phyloP scores from a whole-genome alignment of 352 stramenopile species.

The Pythium brassicae region DNA sequence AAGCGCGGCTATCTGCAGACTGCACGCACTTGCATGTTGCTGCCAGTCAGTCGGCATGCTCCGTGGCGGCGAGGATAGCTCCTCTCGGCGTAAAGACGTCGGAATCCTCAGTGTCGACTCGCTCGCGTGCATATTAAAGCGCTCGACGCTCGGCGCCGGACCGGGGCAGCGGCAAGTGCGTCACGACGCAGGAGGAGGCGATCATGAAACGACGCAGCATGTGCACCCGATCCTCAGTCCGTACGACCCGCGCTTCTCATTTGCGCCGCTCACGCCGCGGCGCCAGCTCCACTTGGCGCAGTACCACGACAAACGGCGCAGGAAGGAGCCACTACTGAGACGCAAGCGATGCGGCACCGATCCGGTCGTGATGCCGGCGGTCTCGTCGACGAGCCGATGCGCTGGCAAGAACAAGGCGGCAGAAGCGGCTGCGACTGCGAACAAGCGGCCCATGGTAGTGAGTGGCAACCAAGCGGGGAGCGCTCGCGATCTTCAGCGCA shows the following conservation, averaged over 20 bases:
- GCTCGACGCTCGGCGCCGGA: neutral
- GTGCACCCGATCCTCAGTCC: constrained; percentile 2
- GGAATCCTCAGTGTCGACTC: constrained; percentile 26
- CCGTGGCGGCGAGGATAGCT: too few species aligned
- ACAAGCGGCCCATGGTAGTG: neutral
- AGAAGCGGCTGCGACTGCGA: neutral
- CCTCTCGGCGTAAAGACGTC: too few species aligned
- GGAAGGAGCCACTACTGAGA: neutral
- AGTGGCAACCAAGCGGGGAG: constrained; percentile 3
- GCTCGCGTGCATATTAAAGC: constrained; percentile 17
- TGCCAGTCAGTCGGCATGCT: too few species aligned
- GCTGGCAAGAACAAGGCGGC: too few species aligned
- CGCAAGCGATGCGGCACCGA: constrained; percentile 6
- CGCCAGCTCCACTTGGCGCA: neutral
- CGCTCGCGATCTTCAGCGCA: constrained; percentile 3
- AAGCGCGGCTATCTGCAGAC: too few species aligned
- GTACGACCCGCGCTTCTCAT: constrained; percentile 8
- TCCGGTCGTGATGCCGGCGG: neutral
- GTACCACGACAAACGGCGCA: neutral
- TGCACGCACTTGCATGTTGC: too few species aligned
- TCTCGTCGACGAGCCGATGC: neutral
- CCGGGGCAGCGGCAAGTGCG: neutral
- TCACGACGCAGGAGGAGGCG: neutral
- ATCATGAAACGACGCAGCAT: neutral
- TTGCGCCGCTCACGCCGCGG: neutral